Percentiles rank a stretch among this genome's conserved stretches.
These are phyloP conservation scores for Tolypocladium nubicola DNA, from an alignment of 2,329 filamentous ascomycete genomes.

Conservation along the genomic window DNA sequence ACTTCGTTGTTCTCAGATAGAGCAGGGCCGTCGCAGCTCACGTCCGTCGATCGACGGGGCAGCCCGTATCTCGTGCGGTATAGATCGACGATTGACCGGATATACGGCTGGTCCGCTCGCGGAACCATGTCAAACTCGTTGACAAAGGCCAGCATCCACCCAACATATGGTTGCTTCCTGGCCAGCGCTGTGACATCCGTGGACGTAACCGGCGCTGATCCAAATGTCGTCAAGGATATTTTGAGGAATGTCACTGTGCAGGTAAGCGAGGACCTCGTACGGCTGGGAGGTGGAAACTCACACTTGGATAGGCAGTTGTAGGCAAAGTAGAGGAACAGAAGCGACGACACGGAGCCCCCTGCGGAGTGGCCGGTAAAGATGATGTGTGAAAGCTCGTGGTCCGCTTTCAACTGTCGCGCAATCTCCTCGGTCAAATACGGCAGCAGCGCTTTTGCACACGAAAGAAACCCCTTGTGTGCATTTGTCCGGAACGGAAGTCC, in stretches of 20 bases:
- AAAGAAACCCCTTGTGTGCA: constrained; percentile 10
- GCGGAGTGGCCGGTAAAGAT: constrained; percentile 14
- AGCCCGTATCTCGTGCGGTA: constrained; percentile 9
- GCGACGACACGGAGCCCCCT: constrained; percentile 11
- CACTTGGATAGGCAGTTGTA: neutral
- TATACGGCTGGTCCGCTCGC: constrained; percentile 8
- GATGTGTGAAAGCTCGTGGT: constrained; percentile 1
- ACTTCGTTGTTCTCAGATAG: too few species aligned
- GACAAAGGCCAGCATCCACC: constrained; percentile 5
- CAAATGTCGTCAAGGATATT: constrained; percentile 11
- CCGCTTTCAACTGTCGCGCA: constrained; percentile 1
- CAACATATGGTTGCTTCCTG: neutral
- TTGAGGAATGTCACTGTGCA: neutral
- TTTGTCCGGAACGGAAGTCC: neutral
- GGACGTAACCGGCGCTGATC: constrained; percentile 9
- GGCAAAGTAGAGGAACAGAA: constrained; percentile 8
- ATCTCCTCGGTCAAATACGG: constrained; percentile 6
- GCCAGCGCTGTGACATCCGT: constrained; percentile 4
- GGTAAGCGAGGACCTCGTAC: too few species aligned
- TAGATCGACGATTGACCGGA: constrained; percentile 9
- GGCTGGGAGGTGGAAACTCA: neutral
- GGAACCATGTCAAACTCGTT: constrained; percentile 14
- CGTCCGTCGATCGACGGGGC: neutral
- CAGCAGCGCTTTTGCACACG: constrained; percentile 9
- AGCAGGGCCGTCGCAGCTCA: neutral